These are phyloP conservation scores for Fistulina hepatica DNA, from an alignment of 1,284 basidiomycete genomes.

Conservation along the genomic window DNA sequence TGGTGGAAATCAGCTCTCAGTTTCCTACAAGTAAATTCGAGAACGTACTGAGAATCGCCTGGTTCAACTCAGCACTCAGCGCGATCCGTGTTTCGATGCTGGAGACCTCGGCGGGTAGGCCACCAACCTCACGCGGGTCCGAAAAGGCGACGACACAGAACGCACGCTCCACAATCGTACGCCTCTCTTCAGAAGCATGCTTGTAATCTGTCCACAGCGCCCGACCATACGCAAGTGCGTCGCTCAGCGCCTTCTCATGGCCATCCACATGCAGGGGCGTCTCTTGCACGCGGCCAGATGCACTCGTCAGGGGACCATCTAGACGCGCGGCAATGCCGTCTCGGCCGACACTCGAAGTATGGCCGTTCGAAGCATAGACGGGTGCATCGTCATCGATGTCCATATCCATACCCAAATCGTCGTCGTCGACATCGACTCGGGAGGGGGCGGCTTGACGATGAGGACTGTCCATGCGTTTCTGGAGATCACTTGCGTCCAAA, in stretches of 20 bases:
- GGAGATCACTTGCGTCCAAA: conserved; percentile 53
- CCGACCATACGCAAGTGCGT: conserved; percentile 62
- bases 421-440: conserved; percentile 14
- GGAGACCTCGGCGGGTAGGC: conserved; percentile 52
- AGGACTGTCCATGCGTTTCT: conserved; percentile 33
- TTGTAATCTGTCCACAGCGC: conserved; percentile 56
- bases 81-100: conserved; percentile 52
- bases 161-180: conserved; percentile 54
- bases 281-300: conserved; percentile 15
- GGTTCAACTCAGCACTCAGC: conserved; percentile 69
- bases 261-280: conserved; percentile 17
- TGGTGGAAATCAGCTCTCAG: not conserved
- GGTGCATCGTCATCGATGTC: conserved; percentile 1
- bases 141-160: conserved; percentile 72
- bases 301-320: no score
- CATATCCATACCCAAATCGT: not conserved
- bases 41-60: conserved; percentile 67
- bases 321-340: conserved; percentile 8
- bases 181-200: conserved; percentile 45
- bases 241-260: conserved; percentile 48
- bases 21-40: conserved; percentile 4
- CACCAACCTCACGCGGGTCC: conserved; percentile 55
- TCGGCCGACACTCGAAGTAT: conserved; percentile 11
- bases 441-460: no score
- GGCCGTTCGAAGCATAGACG: conserved; percentile 13